Percentiles rank a stretch among this genome's conserved stretches.
Evolutionary conservation across 2,329 filamentous ascomycete species (phyloP).

Genomic region (Aspergillus udagawae): DNA sequence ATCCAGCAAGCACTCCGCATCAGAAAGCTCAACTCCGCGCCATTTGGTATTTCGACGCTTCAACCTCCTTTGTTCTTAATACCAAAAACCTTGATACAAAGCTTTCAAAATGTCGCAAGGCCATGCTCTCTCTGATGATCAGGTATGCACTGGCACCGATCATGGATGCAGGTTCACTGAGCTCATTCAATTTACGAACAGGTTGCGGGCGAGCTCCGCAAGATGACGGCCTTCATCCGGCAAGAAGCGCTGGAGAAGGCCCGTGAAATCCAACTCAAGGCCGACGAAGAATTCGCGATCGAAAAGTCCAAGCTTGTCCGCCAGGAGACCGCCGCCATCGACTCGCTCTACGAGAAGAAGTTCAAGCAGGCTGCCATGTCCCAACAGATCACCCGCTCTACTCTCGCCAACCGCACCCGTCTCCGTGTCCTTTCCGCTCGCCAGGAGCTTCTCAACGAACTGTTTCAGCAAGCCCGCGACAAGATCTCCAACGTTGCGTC

Average conservation of each 20-base stretch:
- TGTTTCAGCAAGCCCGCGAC: conserved; percentile 77
- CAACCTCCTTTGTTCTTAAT: conserved; percentile 10
- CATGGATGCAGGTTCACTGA: conserved; percentile 9
- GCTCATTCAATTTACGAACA: conserved; percentile 37
- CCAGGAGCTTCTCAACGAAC: conserved; percentile 83
- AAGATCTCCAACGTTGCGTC: conserved; percentile 64
- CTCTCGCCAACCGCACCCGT: conserved; percentile 91
- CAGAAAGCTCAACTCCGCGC: conserved; percentile 13
- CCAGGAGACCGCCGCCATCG: conserved; percentile 89
- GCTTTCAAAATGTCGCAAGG: conserved; percentile 74
- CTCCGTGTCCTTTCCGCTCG: conserved; percentile 81
- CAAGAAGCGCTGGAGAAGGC: conserved; percentile 97
- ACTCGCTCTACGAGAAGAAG: conserved; percentile 93
- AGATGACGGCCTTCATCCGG: conserved; percentile 99
- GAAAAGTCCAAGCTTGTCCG: conserved; percentile 98
- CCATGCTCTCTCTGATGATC: conserved; percentile 95
- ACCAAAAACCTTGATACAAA: conserved; percentile 9
- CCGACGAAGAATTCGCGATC: conserved; percentile 97
- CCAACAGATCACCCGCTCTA: conserved; percentile 97
- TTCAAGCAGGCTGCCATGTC: conserved; percentile 98
- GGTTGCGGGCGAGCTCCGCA: conserved; percentile 97
- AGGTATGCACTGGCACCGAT: conserved; percentile 56
- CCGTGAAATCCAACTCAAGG: conserved; percentile 95
- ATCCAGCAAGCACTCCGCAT: conserved; percentile 14
- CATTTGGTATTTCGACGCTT: conserved; percentile 14